phyloP scores from a whole-genome alignment of 805 yeast species.

The Starmerella cellae region DNA sequence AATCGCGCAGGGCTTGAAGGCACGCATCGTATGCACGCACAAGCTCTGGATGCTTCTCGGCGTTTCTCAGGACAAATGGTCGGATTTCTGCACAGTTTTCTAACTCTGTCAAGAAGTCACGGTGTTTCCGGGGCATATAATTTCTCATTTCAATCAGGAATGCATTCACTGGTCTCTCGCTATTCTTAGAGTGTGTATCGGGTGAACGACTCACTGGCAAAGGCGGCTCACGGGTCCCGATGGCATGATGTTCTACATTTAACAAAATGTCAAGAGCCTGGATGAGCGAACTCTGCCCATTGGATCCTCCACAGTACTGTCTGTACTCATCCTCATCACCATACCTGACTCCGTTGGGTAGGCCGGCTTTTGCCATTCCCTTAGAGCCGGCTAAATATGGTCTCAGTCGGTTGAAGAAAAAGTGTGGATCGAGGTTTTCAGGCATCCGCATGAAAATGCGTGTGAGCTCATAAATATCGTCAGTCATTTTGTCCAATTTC shows the following conservation, averaged over 20 bases:
- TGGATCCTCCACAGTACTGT: constrained; percentile 74
- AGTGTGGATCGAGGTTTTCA: constrained; percentile 90
- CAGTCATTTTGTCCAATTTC: constrained; percentile 54
- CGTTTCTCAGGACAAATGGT: constrained; percentile 43
- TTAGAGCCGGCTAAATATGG: constrained; percentile 93
- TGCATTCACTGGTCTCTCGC: constrained; percentile 20
- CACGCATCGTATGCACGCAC: constrained; percentile 73
- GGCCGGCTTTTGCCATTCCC: constrained; percentile 77
- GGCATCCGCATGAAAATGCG: constrained; percentile 67
- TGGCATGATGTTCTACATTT: constrained; percentile 63
- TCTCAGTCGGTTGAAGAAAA: constrained; percentile 71
- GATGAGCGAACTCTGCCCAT: constrained; percentile 82
- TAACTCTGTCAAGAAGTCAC: constrained; percentile 54
- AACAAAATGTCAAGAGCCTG: constrained; percentile 73
- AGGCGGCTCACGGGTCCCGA: constrained; percentile 41
- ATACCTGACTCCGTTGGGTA: constrained; percentile 64
- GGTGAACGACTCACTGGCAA: constrained; percentile 2
- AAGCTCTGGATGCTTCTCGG: constrained; percentile 38
- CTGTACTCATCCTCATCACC: constrained; percentile 49
- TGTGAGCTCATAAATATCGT: constrained; percentile 59
- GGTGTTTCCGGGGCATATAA: constrained; percentile 84
- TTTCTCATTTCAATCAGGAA: constrained; percentile 73
- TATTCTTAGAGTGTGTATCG: background rate
- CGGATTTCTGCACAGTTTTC: constrained; percentile 46
- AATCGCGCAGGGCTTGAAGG: constrained; percentile 72